Conservation (phyloP, 306 rosid genomes). For the Inga oerstediana region DNA sequence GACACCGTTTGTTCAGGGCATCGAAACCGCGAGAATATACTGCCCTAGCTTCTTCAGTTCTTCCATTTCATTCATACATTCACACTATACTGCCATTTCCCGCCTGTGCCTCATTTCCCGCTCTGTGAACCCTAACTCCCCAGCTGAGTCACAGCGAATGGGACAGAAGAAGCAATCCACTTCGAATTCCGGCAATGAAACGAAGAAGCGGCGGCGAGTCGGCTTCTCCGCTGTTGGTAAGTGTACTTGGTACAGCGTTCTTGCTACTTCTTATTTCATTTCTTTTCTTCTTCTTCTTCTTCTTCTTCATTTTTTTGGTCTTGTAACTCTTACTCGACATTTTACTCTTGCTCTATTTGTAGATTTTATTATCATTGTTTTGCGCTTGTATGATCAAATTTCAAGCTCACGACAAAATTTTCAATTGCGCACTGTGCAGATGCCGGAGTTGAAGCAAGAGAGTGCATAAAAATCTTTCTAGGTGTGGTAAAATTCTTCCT, state of each 20-base stretch:
- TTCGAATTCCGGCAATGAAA: slow-evolving; percentile 46
- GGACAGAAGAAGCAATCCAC: slow-evolving; percentile 65
- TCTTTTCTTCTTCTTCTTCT: neutral
- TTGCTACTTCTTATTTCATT: neutral
- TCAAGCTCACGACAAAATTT: slow-evolving; percentile 5
- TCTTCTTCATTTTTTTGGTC: neutral
- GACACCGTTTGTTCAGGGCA: too few relatives aligned
- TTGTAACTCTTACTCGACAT: neutral
- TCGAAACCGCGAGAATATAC: too few relatives aligned
- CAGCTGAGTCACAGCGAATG: slow-evolving; percentile 42
- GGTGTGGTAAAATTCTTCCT: slow-evolving; percentile 49
- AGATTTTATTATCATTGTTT: neutral
- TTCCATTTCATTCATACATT: too few relatives aligned
- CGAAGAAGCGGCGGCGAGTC: slow-evolving; percentile 77
- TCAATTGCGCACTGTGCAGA: slow-evolving; percentile 44
- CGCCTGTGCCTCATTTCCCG: slow-evolving; percentile 47
- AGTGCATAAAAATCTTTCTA: slow-evolving; percentile 74
- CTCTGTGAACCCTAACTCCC: slow-evolving; percentile 68
- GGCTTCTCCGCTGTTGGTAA: slow-evolving; percentile 57
- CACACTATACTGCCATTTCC: too few relatives aligned
- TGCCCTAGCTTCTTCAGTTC: too few relatives aligned
- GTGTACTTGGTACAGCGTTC: neutral
- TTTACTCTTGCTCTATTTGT: neutral
- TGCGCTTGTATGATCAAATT: neutral
- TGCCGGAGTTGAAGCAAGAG: slow-evolving; percentile 79